A percentile compares a stretch with the other conserved stretches of the same genome.
Conservation (phyloP, 345 rosid genomes). For the Camelina hispida region DNA sequence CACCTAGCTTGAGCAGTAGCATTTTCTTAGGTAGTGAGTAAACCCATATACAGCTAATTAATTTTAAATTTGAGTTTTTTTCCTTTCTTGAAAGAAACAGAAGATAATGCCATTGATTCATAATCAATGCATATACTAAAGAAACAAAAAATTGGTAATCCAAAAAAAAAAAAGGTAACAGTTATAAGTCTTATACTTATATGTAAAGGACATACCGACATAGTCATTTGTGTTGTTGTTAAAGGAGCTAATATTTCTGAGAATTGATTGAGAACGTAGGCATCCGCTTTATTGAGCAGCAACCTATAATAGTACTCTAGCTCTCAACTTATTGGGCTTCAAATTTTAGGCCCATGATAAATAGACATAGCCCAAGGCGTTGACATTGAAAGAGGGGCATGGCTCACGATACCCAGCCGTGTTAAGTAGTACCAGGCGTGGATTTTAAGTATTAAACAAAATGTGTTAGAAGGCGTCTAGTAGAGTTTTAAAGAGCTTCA, state of each 20-base stretch:
- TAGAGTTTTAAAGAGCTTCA: background rate
- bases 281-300: slow-evolving; percentile 13
- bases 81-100: background rate
- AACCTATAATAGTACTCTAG: background rate
- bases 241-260: background rate
- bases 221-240: too few relatives aligned
- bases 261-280: background rate
- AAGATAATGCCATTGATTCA: background rate
- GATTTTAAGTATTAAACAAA: background rate
- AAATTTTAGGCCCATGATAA: slow-evolving; percentile 6
- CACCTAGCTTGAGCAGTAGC: background rate
- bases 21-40: background rate
- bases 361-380: background rate
- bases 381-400: slow-evolving; percentile 27
- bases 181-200: too few relatives aligned
- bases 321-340: background rate
- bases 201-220: background rate
- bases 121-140: background rate
- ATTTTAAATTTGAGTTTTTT: background rate
- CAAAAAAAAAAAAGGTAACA: background rate
- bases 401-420: slow-evolving; percentile 16
- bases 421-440: slow-evolving; percentile 18
- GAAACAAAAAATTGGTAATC: background rate
- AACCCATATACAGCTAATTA: background rate
- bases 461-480: background rate